phyloP scores from a whole-genome alignment of 78 protist species.

The Dictyostelium brefeldianum region DNA sequence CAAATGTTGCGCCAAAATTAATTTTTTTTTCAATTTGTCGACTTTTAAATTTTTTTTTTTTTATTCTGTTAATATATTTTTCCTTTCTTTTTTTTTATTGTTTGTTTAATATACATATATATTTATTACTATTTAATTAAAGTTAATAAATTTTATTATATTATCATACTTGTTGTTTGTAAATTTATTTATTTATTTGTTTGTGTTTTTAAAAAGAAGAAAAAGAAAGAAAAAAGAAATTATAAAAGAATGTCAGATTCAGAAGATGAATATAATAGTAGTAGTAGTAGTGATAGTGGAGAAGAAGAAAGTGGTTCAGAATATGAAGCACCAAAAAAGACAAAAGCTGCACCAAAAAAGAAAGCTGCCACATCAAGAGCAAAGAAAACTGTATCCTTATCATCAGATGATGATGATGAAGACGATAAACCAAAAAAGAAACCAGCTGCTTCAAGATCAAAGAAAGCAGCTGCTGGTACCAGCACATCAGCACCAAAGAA shows the following conservation, averaged over 20 bases:
- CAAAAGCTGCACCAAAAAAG: not conserved
- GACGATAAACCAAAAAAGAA: not conserved
- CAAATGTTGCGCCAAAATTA: too few relatives aligned
- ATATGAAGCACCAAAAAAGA: slow-evolving; percentile 26
- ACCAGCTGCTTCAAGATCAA: not conserved
- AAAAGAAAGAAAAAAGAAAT: too few relatives aligned
- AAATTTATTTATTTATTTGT: too few relatives aligned
- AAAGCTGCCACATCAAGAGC: not conserved
- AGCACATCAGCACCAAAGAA: slow-evolving; percentile 5
- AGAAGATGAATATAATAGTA: not conserved
- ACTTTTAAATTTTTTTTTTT: too few relatives aligned
- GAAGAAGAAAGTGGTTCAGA: slow-evolving; percentile 25
- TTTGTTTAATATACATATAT: too few relatives aligned
- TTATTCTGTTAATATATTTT: too few relatives aligned
- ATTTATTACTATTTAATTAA: too few relatives aligned
- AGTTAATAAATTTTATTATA: too few relatives aligned
- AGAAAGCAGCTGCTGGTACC: not conserved
- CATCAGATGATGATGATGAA: not conserved
- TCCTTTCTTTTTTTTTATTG: too few relatives aligned
- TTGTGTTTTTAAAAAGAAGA: not conserved
- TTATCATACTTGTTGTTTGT: too few relatives aligned
- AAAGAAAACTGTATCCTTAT: not conserved
- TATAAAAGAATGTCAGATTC: slow-evolving; percentile 10
- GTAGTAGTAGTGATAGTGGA: too few relatives aligned
- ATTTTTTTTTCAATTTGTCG: too few relatives aligned